Evolutionary conservation across 345 rosid species (phyloP), one percentile per base, ranked within the genome.

Genomic region (Rhizophora apiculata): DNA sequence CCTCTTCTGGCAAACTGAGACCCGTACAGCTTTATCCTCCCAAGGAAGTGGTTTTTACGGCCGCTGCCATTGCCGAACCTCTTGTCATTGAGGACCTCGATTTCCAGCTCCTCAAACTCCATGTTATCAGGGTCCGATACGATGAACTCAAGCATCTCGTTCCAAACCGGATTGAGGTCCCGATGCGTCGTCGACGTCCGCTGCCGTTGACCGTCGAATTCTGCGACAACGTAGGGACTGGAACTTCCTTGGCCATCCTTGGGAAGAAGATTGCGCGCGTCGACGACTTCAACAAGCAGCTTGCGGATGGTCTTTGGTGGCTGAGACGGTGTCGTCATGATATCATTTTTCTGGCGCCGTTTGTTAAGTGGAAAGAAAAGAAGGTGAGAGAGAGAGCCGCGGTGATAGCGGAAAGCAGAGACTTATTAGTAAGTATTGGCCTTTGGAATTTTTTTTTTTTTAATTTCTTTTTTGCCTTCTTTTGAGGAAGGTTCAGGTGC

Each of bases 211-310:
- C 92, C 85, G 73, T 92, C 99, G 73, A 95, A 95, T 58, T 90
- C 96, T 18, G 79, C 96, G 57, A 86, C 70, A 29, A 90, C 96
- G 73, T 88, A 95, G 4, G 98, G 86, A 66, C 96, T 92, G 65
- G 99, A 90, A 80, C 98, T 95, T 6, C 99, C 99, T 76, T 88
- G 92, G 6, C 99, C 99, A 59, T 92, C 99, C 65, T 90, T 95
- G 16, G 96, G 97, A 36, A 92, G 91, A 21, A 95, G 80, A 58
- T 95, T 87, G 4, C 97, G 89, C 0, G 98, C 98, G 39, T 95
- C 96, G 0, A 80, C 72, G 0, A 92, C 96, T 36, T 90, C 94
- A 19, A 92, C 92, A 39, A 85, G 72, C 24, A 92, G 86, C 72
- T 77, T 92, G 10, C 94, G 87, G 24, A 83, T 74, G 70, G 30